Evolutionary conservation across 176 grass and related monocot species (phyloP), one percentile per base, ranked within the genome.

Genomic region (Cymbopogon citratus): DNA sequence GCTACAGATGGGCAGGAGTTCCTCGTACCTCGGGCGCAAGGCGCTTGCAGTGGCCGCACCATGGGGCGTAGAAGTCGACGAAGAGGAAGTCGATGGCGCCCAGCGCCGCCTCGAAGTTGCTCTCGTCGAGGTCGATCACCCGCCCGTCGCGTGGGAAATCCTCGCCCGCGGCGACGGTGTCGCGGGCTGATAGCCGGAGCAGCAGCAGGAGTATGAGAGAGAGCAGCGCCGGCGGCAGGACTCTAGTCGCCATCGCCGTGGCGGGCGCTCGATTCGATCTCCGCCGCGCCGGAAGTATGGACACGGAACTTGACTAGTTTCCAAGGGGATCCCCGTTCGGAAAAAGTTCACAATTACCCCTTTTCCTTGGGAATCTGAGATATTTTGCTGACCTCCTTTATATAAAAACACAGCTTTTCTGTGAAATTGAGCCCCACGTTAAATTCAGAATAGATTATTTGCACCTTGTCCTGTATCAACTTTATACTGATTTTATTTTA

Each of bases 1-100:
- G 52, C 43, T 15, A 40, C 66, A 80, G 40, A 56, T 63, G 15
- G 14, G 29, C 23, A 21, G 14, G 51, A 44, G 66, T 0, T 34
- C 46, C 33, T 27, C 39, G 65, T 75, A 98, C 95, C 95, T 95
- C 92, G 54, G 95, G 95, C 60, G 88, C 69, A 41, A 98, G 95
- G 75, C 92, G 86, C 79, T 95, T 94, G 95, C 95, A 95, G 84
- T 98, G 95, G 69, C 90, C 92, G 66, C 95, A 98, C 95, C 95
- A 95, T 0, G 95, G 90, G 16, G 95, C 92, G 81, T 98, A 92
- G 88, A 98, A 98, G 83, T 98, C 95, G 66, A 98, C 90, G 81
- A 98, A 94, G 64, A 98, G 86, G 61, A 75, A 90, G 71, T 98
- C 90, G 51, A 94, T 92, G 84, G 90, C 84, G 62, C 86, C 73